A percentile compares a stretch with the other conserved stretches of the same genome.
These are phyloP conservation scores for Trichoderma aggressivum DNA, from an alignment of 2,329 filamentous ascomycete species.

Conservation along the genomic window DNA sequence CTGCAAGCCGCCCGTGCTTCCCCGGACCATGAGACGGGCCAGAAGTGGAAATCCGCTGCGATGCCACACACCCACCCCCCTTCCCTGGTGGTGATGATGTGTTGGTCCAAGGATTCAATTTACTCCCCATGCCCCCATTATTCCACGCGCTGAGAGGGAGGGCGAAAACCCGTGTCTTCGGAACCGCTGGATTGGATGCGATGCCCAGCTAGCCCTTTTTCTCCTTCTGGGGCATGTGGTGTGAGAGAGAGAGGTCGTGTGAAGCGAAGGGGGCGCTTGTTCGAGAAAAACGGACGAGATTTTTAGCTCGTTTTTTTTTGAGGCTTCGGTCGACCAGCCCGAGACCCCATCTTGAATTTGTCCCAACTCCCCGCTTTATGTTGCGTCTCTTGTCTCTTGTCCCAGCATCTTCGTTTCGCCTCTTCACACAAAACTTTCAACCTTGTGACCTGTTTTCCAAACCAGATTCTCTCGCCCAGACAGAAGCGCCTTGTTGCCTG, in stretches of 20 bases:
- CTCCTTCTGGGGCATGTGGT: neutral
- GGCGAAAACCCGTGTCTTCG: constrained; percentile 9
- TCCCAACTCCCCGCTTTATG: constrained; percentile 17
- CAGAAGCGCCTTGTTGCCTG: neutral
- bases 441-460: neutral
- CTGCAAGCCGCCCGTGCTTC: constrained; percentile 8
- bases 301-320: constrained; percentile 12
- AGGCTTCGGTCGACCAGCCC: constrained; percentile 13
- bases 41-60: constrained; percentile 17
- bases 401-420: neutral
- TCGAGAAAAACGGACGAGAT: neutral
- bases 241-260: neutral
- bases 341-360: neutral
- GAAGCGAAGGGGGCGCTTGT: neutral
- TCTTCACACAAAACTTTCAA: neutral
- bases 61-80: neutral
- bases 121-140: neutral
- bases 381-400: neutral
- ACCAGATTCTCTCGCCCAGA: neutral
- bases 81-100: too few species aligned
- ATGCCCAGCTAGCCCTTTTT: neutral
- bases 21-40: constrained; percentile 11
- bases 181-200: constrained; percentile 12
- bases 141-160: neutral
- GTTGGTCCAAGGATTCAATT: neutral